phyloP scores from a whole-genome alignment of 306 rosid species.

The Dryas alaskensis region DNA sequence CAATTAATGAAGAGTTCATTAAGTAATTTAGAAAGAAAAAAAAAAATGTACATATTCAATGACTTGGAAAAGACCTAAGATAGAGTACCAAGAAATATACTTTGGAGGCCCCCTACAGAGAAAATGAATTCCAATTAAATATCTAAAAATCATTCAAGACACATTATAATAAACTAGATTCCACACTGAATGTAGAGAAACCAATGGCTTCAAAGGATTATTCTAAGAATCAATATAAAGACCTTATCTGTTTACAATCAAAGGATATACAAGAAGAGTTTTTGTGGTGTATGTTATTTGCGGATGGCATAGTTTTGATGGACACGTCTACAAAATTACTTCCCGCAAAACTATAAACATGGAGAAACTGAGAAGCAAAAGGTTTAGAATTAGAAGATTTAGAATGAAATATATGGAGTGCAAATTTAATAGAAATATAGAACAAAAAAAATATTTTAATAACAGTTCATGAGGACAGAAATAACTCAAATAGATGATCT shows the following conservation, averaged over 20 bases:
- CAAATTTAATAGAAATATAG: too few species aligned
- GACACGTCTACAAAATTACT: not conserved
- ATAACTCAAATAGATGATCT: not conserved
- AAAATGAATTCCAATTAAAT: not conserved
- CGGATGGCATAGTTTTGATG: not conserved
- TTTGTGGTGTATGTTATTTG: not conserved
- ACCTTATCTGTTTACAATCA: not conserved
- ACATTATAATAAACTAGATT: not conserved
- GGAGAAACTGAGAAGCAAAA: not conserved
- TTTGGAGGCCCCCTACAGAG: not conserved
- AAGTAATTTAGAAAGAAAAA: not conserved
- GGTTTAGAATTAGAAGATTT: too few species aligned
- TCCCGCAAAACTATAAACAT: not conserved
- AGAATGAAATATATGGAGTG: too few species aligned
- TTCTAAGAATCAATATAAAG: not conserved
- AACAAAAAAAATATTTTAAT: too few species aligned
- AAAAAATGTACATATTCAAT: not conserved
- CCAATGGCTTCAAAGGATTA: not conserved
- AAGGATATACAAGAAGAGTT: too few species aligned
- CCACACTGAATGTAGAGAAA: not conserved
- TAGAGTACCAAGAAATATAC: not conserved
- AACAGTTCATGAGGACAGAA: not conserved
- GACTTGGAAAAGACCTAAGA: not conserved
- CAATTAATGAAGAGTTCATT: not conserved
- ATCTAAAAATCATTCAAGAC: not conserved